Conservation (phyloP, 1,284 basidiomycete species). For the Uromyces viciae-fabae region DNA sequence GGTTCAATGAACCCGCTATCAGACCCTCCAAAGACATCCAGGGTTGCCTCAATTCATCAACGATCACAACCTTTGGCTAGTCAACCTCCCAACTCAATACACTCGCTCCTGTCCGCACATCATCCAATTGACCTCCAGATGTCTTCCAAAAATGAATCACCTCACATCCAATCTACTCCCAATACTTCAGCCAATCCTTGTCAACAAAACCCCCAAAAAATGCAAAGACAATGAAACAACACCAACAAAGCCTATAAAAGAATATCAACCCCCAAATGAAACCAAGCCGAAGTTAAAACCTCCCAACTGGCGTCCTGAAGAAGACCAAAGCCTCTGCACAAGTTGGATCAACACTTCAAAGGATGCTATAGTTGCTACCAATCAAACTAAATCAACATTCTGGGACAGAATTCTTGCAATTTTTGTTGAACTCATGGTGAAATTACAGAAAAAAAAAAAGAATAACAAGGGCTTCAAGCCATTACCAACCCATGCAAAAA, state of each 20-base stretch:
- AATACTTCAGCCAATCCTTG: too few species aligned
- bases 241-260: too few species aligned
- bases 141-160: neutral
- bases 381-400: neutral
- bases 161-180: too few species aligned
- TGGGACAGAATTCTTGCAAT: neutral
- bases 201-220: neutral
- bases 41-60: neutral
- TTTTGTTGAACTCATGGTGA: neutral
- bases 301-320: neutral
- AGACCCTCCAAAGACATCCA: neutral
- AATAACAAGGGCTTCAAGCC: neutral
- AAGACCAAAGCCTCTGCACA: neutral
- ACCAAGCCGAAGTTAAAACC: neutral
- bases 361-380: neutral
- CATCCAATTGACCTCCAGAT: too few species aligned
- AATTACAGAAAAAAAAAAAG: neutral
- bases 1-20: too few species aligned
- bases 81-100: neutral
- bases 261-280: too few species aligned
- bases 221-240: neutral
- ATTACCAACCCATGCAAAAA: neutral
- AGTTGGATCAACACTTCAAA: neutral
- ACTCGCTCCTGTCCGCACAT: neutral
- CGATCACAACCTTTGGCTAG: neutral